Evolutionary conservation across 108 stramenopile genomes (phyloP), one percentile per base, ranked within the genome.

Genomic region (Cylindrotheca closterium): DNA sequence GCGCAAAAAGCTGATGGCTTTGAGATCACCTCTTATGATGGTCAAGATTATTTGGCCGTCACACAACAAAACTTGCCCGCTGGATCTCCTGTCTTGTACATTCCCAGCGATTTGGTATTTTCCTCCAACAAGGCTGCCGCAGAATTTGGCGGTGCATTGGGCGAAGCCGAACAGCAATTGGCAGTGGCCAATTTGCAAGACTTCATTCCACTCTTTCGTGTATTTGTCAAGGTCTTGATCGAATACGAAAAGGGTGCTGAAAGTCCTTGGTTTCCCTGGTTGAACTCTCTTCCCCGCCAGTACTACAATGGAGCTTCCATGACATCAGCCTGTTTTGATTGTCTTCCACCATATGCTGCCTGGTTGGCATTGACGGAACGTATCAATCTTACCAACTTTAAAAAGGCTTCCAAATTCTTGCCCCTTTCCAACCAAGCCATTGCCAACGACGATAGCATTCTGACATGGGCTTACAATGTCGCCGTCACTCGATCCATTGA

Each of bases 381-480:
- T 22, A 55, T 51, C 34, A 71, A 71, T n/a, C 53, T 65, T 33
- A 54, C 31, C 19, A 58, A 30, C 0, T 77, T 77, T 24, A 51
- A 33, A 2, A 51, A 70, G 32, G 61, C 63, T 0, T 58, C 60
- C 37, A 42, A 42, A 15, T 42, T 42, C 15, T 42, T 42, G 37
- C 37, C 37, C 15, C 37, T 42, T 15, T 10, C 10, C 37, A 42
- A 42, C 37, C 34, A 63, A 12, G 50, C 60, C 51, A 42, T 30
- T n/a, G 33, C 58, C 23, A 42, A 42, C 37, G 37, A 42, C 15
- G 27, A 42, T 4, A 60, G 67, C 25, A 60, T 85, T 45, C 47
- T 78, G 19, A 86, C 83, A 55, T 86, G 85, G 85, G 81, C 79
- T 2, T 86, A 73, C 64, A 79, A 82, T 48, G 82, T 83, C 12